Percentiles rank a stretch among this genome's conserved stretches.
These are phyloP conservation scores for Reutealis trisperma DNA, from an alignment of 345 rosid species.

Conservation along the genomic window DNA sequence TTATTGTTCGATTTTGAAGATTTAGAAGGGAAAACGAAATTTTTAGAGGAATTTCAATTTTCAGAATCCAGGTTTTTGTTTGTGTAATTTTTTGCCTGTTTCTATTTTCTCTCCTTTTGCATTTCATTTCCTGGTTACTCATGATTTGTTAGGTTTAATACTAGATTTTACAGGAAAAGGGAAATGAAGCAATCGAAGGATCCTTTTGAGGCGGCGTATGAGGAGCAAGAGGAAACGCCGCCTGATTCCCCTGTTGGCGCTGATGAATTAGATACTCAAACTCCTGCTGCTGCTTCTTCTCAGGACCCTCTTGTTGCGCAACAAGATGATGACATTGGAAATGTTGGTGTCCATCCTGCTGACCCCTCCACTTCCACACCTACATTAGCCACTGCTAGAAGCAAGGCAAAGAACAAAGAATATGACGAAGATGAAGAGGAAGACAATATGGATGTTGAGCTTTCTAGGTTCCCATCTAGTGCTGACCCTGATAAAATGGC, in stretches of 20 bases:
- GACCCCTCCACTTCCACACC: constrained; percentile 29
- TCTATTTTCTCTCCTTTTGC: too few species aligned
- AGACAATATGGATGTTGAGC: constrained; percentile 87
- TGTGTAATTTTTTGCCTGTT: too few species aligned
- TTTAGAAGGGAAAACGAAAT: too few species aligned
- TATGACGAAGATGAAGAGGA: constrained; percentile 86
- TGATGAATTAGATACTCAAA: constrained; percentile 41
- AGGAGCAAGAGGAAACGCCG: constrained; percentile 73
- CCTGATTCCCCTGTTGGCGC: constrained; percentile 57
- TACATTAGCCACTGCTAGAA: constrained; percentile 13
- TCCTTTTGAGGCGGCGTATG: constrained; percentile 88
- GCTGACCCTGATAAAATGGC: constrained; percentile 83
- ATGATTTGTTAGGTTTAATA: too few species aligned
- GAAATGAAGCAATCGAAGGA: constrained; percentile 84
- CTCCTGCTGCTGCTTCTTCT: constrained; percentile 20
- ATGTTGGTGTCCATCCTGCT: not conserved
- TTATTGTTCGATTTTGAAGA: too few species aligned
- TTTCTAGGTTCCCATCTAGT: constrained; percentile 65
- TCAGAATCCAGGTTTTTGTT: too few species aligned
- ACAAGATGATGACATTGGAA: constrained; percentile 17
- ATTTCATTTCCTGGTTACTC: too few species aligned
- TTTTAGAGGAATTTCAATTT: too few species aligned
- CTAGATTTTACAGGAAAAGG: not conserved
- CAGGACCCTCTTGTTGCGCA: constrained; percentile 12
- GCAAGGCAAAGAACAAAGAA: constrained; percentile 48